Conservation (phyloP, 495 filamentous ascomycete species). For the Tuber magnatum region DNA sequence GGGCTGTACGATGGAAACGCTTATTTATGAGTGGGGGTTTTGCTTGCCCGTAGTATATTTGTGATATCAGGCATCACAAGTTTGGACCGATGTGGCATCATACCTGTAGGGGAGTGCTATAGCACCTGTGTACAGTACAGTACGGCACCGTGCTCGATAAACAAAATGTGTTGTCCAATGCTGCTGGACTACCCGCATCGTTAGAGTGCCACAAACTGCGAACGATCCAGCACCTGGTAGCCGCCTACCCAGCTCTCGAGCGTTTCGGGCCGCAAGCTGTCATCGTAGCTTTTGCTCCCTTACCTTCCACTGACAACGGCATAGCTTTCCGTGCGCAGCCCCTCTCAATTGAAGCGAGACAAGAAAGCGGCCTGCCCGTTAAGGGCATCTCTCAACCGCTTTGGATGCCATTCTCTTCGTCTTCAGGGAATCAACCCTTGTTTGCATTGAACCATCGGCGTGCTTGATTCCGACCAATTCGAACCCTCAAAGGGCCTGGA, state of each 20-base stretch:
- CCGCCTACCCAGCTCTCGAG: background rate
- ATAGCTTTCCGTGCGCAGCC: slow-evolving; percentile 24
- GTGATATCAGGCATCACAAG: background rate
- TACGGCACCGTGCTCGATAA: background rate
- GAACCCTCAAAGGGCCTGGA: background rate
- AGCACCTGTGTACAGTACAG: background rate
- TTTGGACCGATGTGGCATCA: background rate
- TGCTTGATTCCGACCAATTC: slow-evolving; percentile 20
- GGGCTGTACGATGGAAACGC: background rate
- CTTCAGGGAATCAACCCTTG: slow-evolving; percentile 21
- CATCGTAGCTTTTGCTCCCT: background rate
- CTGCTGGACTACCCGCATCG: background rate
- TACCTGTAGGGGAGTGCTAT: background rate
- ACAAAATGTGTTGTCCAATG: background rate
- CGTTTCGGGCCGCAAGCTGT: background rate
- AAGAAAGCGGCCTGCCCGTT: slow-evolving; percentile 25
- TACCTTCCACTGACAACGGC: slow-evolving; percentile 9
- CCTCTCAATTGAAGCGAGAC: slow-evolving; percentile 30
- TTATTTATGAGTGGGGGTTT: background rate
- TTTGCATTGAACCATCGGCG: slow-evolving; percentile 18
- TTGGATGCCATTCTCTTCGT: background rate
- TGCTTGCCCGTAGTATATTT: background rate
- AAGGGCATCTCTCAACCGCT: slow-evolving; percentile 8
- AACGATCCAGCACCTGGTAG: background rate
- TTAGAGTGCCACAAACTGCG: background rate